Evolutionary conservation across 192 early-diverging fungal species (phyloP).

Genomic region (Pilobolus umbonatus): DNA sequence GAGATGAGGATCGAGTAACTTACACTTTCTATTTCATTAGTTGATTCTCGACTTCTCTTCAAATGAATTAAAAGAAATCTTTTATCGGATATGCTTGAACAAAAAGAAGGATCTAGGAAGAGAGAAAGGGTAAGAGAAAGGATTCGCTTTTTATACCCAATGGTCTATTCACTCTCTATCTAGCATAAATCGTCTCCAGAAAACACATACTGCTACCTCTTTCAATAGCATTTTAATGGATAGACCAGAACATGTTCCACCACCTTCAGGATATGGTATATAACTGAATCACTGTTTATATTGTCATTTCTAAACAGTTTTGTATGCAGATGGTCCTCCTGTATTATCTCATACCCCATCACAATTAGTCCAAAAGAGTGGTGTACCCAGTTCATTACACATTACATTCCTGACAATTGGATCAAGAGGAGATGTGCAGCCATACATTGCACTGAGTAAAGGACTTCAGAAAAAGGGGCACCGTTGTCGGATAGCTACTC

Average conservation of each 20-base stretch:
- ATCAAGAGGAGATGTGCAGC: slow-evolving; percentile 73
- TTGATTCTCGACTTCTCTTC: slow-evolving; percentile 56
- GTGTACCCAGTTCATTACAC: slow-evolving; percentile 40
- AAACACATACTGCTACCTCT: too few species aligned
- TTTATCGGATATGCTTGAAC: too few species aligned
- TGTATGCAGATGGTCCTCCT: slow-evolving; percentile 17
- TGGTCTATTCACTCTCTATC: too few species aligned
- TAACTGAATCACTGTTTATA: background rate
- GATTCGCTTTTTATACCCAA: too few species aligned
- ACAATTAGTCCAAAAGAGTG: background rate
- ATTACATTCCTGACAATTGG: slow-evolving; percentile 71
- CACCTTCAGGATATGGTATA: slow-evolving; percentile 13
- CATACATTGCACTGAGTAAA: slow-evolving; percentile 67
- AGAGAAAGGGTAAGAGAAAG: too few species aligned
- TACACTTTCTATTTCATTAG: slow-evolving; percentile 9
- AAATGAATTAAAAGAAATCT: slow-evolving; percentile 32
- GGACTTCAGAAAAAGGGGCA: slow-evolving; percentile 59
- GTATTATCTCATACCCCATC: background rate
- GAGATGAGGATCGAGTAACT: background rate
- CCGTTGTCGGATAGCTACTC: slow-evolving; percentile 60
- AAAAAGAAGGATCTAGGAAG: too few species aligned
- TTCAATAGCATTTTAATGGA: slow-evolving; percentile 1
- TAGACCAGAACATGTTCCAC: slow-evolving; percentile 13
- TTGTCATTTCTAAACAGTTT: background rate
- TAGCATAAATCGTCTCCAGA: too few species aligned